Evolutionary conservation across 345 rosid genomes (phyloP).

Genomic region (Moringa oleifera): DNA sequence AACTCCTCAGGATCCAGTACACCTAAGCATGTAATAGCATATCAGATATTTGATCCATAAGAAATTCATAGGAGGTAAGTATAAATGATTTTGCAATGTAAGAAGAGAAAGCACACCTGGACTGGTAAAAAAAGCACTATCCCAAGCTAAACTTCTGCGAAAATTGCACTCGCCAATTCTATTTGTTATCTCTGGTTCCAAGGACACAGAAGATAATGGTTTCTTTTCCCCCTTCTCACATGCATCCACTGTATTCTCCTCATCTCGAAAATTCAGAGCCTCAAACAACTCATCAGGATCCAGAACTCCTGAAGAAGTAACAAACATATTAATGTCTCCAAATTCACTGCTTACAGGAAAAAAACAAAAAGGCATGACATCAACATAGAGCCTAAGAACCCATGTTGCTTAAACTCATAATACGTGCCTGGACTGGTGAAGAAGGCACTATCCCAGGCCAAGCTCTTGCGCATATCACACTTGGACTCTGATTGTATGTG

Average conservation of each 20-base stretch:
- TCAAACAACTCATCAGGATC: conserved; percentile 44
- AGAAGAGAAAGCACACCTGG: conserved; percentile 25
- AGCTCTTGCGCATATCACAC: conserved; percentile 36
- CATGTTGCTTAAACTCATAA: not conserved
- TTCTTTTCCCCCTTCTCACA: conserved; percentile 1
- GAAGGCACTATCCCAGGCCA: conserved; percentile 62
- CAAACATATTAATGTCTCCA: not conserved
- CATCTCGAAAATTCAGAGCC: conserved; percentile 22
- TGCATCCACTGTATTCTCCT: conserved; percentile 13
- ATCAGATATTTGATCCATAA: too few relatives aligned
- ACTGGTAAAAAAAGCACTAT: conserved; percentile 38
- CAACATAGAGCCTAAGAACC: not conserved
- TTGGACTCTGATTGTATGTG: not conserved
- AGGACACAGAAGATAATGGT: conserved; percentile 11
- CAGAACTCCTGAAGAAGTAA: conserved; percentile 30
- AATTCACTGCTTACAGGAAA: not conserved
- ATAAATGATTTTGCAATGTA: too few relatives aligned
- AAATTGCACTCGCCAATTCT: conserved; percentile 15
- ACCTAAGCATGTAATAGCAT: conserved; percentile 21
- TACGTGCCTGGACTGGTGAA: conserved; percentile 43
- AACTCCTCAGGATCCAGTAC: conserved; percentile 47
- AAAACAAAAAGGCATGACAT: not conserved
- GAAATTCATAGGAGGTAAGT: not conserved
- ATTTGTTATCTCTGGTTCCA: conserved; percentile 15
- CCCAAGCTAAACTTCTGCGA: conserved; percentile 54